Evolutionary conservation across 371 early-diverging fungal genomes (phyloP), one percentile per base, ranked within the genome.

Genomic region (Mortierella sp.): DNA sequence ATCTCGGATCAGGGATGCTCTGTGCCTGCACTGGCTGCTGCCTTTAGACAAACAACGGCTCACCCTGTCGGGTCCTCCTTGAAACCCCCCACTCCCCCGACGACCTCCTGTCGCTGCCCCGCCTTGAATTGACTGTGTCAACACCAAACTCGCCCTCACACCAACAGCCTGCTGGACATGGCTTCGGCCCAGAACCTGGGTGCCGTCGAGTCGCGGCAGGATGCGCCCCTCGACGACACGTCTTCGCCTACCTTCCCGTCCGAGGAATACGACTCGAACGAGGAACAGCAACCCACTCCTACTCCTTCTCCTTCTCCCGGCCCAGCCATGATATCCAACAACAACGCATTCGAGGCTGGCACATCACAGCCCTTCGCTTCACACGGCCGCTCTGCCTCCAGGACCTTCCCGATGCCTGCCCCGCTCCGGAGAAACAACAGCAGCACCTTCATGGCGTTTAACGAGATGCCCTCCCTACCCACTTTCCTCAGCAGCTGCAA

Each of bases 401-500:
- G 61, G n/a, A 37, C 54, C 39, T 47, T 76, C 6, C 76, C 60
- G 49, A 65, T 76, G 16, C 76, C 76, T 2, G 69, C 59, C 19
- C 46, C 65, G 2, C 55, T 76, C 9, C 59, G 69, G 19, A 43
- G 76, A 24, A 58, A 76, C 53, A 76, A 46, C 45, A 76, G 76
- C 54, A 68, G 60, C 29, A 74, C 37, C 64, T 76, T 64, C 57
- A 60, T 56, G 45, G 61, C 60, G 6, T 76, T 76, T 37, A 51
- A 49, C 9, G 76, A 76, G 49, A 68, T 76, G 37, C 76, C 76
- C 3, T 39, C 69, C 0, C 49, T 81, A 16, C 71, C 72, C 16
- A 49, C 67, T 2, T 86, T 86, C 50, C 60, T 86, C 29, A 58
- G 52, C n/a, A 69, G 79, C 21, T 59, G 78, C 19, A 77, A 82